Base-by-base conservation (phyloP, 2,329 filamentous ascomycete species). In the Plenodomus lindquistii region DNA sequence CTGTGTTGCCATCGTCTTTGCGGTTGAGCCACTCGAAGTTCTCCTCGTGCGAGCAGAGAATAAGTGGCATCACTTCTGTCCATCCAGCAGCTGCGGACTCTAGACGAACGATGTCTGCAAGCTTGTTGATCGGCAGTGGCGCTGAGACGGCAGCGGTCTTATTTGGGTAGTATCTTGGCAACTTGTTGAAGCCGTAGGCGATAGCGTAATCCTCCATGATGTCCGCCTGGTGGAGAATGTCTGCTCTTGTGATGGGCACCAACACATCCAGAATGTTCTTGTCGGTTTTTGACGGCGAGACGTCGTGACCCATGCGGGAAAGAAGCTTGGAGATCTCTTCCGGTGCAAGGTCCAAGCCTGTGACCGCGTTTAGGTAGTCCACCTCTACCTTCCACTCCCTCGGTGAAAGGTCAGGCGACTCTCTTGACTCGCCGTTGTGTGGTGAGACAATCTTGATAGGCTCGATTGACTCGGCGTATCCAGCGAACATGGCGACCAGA, bases 131-230 rank as follows among this genome's bases (percentile, higher is more conserved):
- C 51, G 85, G 84, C 9, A 97, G 81, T 9, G 92, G 91, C 48
- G 91, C 88, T 39, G 90, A 95, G 52, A 97, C 85, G 5, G 91
- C 94, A 46, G 87, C 88, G 19, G 89, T 88, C 68, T 91, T 92
- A 73, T 86, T 91, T 8, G 92, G 91, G 66, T 93, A 91, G 40
- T 87, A 85, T 43, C 91, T 87, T 1, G 93, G 92, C 16, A 99
- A 86, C 55, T 89, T 91, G 81, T 99, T 99, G 83, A 96, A 99
- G 58, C 95, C 94, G 73, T 97, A 97, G 44, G 91, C 91, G 57
- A 99, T 94, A 35, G 91, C 94, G 17, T 95, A 86, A 70, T 99
- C 95, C 77, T 99, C 94, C 93, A 99, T 99, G 60, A 99, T 89
- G 71, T 99, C 94, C 64, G 91, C 95, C 69, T 97, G 89, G 74